Conservation (phyloP, 495 filamentous ascomycete genomes). For the Penicillium canariense region DNA sequence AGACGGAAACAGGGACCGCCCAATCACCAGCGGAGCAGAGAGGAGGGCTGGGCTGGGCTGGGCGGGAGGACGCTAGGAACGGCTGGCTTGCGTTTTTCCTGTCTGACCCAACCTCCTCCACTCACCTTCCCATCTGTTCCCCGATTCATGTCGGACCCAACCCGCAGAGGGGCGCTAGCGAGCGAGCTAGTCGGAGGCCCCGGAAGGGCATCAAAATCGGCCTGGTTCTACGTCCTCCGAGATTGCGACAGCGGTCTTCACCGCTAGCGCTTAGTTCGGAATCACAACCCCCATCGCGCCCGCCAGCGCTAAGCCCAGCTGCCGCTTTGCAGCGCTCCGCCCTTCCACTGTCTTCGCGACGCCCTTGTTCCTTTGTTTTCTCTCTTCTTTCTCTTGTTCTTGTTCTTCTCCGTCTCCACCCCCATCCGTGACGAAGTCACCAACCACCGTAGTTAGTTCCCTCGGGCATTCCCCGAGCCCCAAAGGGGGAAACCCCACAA, state of each 20-base stretch:
- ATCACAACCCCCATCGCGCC: too few species aligned
- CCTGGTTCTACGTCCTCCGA: too few species aligned
- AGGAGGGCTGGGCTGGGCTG: not conserved
- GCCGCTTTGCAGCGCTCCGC: too few species aligned
- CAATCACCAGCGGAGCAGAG: not conserved
- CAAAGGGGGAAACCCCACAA: not conserved
- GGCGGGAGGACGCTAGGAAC: constrained; percentile 1
- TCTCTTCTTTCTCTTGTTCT: not conserved
- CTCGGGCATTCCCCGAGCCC: not conserved
- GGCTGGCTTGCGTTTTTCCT: not conserved
- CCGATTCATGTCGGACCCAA: not conserved
- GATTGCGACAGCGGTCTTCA: too few species aligned
- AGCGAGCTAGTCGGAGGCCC: not conserved
- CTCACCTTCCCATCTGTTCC: not conserved
- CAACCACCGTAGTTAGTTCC: not conserved
- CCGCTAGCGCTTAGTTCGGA: too few species aligned
- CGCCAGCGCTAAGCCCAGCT: too few species aligned
- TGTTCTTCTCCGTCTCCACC: not conserved
- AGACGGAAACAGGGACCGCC: not conserved
- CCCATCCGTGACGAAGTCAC: not conserved
- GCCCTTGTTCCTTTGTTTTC: too few species aligned
- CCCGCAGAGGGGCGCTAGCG: not conserved
- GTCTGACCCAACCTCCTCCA: not conserved
- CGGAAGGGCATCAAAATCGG: constrained; percentile 2
- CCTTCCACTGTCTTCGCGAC: too few species aligned